These are phyloP conservation scores for Furcasterigmium furcatum DNA, from an alignment of 2,329 filamentous ascomycete genomes.

Conservation along the genomic window DNA sequence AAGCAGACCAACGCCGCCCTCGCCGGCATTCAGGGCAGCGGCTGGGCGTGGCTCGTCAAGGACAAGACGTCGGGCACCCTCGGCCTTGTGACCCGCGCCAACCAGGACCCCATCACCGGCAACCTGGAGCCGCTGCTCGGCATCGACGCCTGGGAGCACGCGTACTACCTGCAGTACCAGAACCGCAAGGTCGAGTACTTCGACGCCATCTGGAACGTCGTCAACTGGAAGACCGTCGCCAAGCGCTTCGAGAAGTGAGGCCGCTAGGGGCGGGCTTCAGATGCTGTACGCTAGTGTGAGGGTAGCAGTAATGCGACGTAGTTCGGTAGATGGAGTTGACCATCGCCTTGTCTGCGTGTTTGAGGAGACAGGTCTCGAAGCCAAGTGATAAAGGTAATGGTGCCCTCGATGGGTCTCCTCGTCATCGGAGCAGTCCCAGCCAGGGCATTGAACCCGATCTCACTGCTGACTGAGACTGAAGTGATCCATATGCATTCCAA, in stretches of 20 bases:
- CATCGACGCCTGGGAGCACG: constrained; percentile 95
- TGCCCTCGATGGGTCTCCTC: too few relatives aligned
- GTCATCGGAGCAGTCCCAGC: too few relatives aligned
- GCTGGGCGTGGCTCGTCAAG: constrained; percentile 88
- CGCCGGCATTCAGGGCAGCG: constrained; percentile 77
- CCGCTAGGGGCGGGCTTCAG: neutral
- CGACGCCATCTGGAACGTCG: constrained; percentile 85
- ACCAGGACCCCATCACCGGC: constrained; percentile 86
- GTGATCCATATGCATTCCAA: too few relatives aligned
- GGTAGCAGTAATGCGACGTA: neutral
- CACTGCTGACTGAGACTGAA: too few relatives aligned
- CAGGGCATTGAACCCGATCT: too few relatives aligned
- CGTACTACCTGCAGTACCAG: constrained; percentile 94
- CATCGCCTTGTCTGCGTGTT: too few relatives aligned
- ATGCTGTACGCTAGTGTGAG: neutral
- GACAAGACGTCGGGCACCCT: constrained; percentile 61
- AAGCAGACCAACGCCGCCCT: constrained; percentile 67
- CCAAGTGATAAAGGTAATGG: too few relatives aligned
- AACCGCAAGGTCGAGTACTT: constrained; percentile 98
- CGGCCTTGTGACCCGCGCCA: constrained; percentile 68
- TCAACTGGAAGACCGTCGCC: constrained; percentile 92
- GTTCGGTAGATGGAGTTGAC: too few relatives aligned
- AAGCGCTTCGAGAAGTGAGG: constrained; percentile 62
- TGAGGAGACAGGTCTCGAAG: too few relatives aligned
- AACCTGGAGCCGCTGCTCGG: constrained; percentile 80